These are phyloP conservation scores for Venturia nashicola DNA, from an alignment of 2,329 filamentous ascomycete genomes.

Conservation along the genomic window DNA sequence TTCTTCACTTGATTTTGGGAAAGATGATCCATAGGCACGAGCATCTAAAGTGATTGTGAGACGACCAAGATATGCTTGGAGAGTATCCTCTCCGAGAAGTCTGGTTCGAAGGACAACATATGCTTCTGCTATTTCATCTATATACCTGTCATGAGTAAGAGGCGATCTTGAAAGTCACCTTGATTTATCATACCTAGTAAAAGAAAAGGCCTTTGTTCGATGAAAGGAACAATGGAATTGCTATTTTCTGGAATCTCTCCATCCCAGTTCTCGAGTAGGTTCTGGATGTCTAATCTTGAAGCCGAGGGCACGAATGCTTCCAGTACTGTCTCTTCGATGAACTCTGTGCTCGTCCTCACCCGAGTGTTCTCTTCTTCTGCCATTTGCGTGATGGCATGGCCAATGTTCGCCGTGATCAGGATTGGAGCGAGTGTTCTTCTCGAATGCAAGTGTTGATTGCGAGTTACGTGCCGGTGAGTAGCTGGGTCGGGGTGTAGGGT, in stretches of 20 bases:
- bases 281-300: conserved; percentile 23
- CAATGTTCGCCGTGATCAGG: background rate
- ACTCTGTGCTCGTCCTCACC: conserved; percentile 11
- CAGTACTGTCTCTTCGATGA: conserved; percentile 13
- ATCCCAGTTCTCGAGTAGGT: conserved; percentile 30
- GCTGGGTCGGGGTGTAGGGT: background rate
- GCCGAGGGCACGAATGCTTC: conserved; percentile 24
- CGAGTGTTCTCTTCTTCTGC: background rate
- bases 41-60: conserved; percentile 56
- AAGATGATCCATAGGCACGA: conserved; percentile 37
- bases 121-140: conserved; percentile 63
- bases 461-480: no score
- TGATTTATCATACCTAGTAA: conserved; percentile 53
- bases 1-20: background rate
- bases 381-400: background rate
- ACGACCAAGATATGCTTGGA: conserved; percentile 48
- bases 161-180: conserved; percentile 23
- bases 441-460: background rate
- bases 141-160: conserved; percentile 40
- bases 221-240: conserved; percentile 39
- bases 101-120: conserved; percentile 57
- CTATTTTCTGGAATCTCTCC: conserved; percentile 30
- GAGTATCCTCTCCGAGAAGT: conserved; percentile 41
- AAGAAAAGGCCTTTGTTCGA: conserved; percentile 51
- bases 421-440: background rate